Evolutionary conservation across 192 early-diverging fungal genomes (phyloP).

Genomic region (Podila epicladia): DNA sequence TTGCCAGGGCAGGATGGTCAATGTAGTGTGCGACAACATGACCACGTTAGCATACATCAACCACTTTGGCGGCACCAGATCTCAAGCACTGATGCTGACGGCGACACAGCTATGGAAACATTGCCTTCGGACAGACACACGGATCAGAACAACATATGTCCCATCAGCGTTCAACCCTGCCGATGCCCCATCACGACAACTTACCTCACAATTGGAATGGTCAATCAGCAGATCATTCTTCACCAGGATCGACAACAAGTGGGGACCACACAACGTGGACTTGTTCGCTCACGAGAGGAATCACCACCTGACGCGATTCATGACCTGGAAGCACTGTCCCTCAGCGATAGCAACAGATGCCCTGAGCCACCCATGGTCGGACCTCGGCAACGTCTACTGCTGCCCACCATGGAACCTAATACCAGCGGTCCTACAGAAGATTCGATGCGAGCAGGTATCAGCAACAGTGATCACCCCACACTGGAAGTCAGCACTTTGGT

Average conservation of each 20-base stretch:
- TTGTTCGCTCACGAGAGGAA: slow-evolving; percentile 26
- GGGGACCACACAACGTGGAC: slow-evolving; percentile 34
- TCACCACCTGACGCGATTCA: slow-evolving; percentile 13
- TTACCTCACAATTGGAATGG: slow-evolving; percentile 27
- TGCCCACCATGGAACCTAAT: slow-evolving; percentile 38
- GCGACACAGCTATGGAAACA: slow-evolving; percentile 21
- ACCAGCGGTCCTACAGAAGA: slow-evolving; percentile 11
- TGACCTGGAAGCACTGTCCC: slow-evolving; percentile 28
- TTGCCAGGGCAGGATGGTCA: not conserved
- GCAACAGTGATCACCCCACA: slow-evolving; percentile 14
- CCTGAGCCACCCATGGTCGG: slow-evolving; percentile 15
- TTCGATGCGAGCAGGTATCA: not conserved
- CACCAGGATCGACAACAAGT: slow-evolving; percentile 14
- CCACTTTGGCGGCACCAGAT: slow-evolving; percentile 36
- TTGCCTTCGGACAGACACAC: slow-evolving; percentile 30
- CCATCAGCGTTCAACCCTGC: slow-evolving; percentile 34
- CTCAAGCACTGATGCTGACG: slow-evolving; percentile 16
- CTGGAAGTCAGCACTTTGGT: too few relatives aligned
- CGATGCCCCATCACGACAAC: slow-evolving; percentile 22
- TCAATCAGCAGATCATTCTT: slow-evolving; percentile 11
- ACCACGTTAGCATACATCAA: slow-evolving; percentile 38
- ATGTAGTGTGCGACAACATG: slow-evolving; percentile 31
- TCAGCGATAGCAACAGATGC: slow-evolving; percentile 22
- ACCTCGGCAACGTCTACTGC: slow-evolving; percentile 16
- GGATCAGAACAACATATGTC: slow-evolving; percentile 20